These are phyloP conservation scores for Tricholoma bakamatsutake DNA, from an alignment of 768 basidiomycete genomes.

Conservation along the genomic window DNA sequence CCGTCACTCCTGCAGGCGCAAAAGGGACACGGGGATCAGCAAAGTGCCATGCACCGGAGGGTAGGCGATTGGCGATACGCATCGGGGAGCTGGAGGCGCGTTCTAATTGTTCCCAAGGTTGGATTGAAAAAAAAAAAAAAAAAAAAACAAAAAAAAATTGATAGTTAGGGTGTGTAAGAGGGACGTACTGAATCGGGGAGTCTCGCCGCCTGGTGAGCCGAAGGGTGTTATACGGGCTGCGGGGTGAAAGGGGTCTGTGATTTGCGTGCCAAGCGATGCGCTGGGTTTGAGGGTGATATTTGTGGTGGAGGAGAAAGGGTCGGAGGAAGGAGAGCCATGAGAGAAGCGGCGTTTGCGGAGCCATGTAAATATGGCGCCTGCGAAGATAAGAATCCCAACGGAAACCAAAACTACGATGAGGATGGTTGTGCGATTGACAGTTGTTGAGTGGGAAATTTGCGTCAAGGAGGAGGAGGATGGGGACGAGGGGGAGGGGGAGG, in stretches of 20 bases:
- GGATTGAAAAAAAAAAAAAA: neutral
- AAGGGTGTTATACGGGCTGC: constrained; percentile 40
- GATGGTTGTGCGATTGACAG: neutral
- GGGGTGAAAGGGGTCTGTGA: constrained; percentile 24
- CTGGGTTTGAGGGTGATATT: constrained; percentile 14
- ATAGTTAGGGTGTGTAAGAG: neutral
- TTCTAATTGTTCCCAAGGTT: constrained; percentile 24
- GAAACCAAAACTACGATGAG: constrained; percentile 9
- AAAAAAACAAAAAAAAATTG: no score
- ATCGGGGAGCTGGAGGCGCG: constrained; percentile 50
- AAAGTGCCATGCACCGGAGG: constrained; percentile 55
- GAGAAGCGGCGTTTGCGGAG: constrained; percentile 5
- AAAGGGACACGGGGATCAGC: constrained; percentile 35
- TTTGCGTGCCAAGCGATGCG: neutral
- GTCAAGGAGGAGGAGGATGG: neutral
- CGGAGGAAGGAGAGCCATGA: neutral
- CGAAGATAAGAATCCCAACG: constrained; percentile 5
- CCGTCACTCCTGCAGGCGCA: constrained; percentile 32
- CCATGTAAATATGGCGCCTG: constrained; percentile 5
- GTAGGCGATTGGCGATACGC: constrained; percentile 48
- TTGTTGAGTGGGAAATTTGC: neutral
- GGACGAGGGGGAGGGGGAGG: neutral
- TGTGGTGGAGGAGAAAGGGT: neutral
- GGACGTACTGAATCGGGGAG: constrained; percentile 35
- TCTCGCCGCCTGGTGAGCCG: constrained; percentile 27